Conservation (phyloP, 2,329 filamentous ascomycete species). For the Aspergillus sp. region DNA sequence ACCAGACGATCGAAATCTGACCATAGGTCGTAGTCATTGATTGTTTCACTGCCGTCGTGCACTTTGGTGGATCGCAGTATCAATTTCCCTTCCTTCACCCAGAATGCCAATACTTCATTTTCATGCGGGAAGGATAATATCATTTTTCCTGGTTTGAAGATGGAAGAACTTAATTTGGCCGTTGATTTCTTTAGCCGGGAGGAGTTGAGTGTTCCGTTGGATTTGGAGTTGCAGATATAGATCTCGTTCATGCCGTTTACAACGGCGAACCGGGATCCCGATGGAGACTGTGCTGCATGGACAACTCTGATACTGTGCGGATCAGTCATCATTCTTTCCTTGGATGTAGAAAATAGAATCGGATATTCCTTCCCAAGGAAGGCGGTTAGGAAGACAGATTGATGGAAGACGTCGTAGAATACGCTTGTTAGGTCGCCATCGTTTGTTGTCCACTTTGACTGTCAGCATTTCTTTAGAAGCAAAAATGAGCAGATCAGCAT, state of each 20-base stretch:
- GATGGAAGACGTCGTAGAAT: slow-evolving; percentile 27
- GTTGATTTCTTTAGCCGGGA: slow-evolving; percentile 26
- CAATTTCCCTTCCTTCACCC: slow-evolving; percentile 16
- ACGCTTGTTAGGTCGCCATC: slow-evolving; percentile 30
- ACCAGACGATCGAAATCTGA: slow-evolving; percentile 26
- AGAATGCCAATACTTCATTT: slow-evolving; percentile 13
- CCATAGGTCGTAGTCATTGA: slow-evolving; percentile 27
- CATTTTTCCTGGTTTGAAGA: slow-evolving; percentile 28
- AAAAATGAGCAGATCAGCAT: not conserved
- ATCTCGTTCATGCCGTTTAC: slow-evolving; percentile 32
- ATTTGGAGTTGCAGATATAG: slow-evolving; percentile 28
- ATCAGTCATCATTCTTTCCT: slow-evolving; percentile 19
- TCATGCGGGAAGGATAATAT: slow-evolving; percentile 23
- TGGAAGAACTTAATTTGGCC: slow-evolving; percentile 24
- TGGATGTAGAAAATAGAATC: slow-evolving; percentile 10
- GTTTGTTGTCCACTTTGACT: slow-evolving; percentile 23
- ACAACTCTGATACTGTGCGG: slow-evolving; percentile 26
- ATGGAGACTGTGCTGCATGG: slow-evolving; percentile 30
- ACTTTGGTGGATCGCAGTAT: slow-evolving; percentile 25
- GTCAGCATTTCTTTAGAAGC: slow-evolving; percentile 4
- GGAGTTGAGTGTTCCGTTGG: slow-evolving; percentile 20
- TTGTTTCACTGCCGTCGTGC: slow-evolving; percentile 14
- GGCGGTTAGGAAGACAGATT: slow-evolving; percentile 23
- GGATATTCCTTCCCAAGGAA: slow-evolving; percentile 17
- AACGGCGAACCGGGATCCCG: slow-evolving; percentile 22